Base-by-base conservation (phyloP, 1,284 basidiomycete species). In the Polyporus tsugae region DNA sequence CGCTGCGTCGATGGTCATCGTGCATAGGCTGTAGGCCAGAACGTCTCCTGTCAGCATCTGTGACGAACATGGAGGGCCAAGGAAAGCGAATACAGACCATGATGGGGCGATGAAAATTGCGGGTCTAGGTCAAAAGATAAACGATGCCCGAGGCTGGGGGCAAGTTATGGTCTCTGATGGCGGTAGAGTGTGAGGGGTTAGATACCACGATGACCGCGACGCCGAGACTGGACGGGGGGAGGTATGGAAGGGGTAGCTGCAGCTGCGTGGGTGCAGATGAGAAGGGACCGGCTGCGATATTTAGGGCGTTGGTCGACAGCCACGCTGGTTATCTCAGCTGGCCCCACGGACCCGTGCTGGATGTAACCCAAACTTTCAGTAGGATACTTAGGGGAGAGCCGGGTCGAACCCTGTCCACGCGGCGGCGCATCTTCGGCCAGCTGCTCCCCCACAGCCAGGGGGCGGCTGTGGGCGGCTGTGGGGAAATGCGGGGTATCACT, bases 1-100 rank as follows among this genome's bases (percentile, higher is more conserved):
- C 67, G 67, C 57, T 22, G 62, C 53, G 59, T 59, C 68, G 71
- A 66, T 74, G 72, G 49, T 75, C 73, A 58, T 75, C 73, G 62
- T 73, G 72, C 39, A 55, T 69, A 62, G 73, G 64, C 72, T 75
- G 67, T 42, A 29, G 11, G 4, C 42, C 19, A 7, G 44, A 25
- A 15, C 22, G 9, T 59, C 22, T 13, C 42, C 11, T 55, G 49
- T 62, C n/a, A 60, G 64, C 39, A 52, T 22, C 36, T 29, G n/a
- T 10, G 41, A 39, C 6, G 9, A 55, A 25, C 13, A 2, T 19
- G 41, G 33, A 19, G 25, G 0, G 15, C 5, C 10, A 62, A 29
- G 10, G n/a, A 35, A 39, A 22, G 22, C 13, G 4, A 25, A 41
- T 4, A 44, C 69, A 6, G 4, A 70, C 71, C 71, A 72, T 72